These are phyloP conservation scores for Talaromyces stipitatus DNA, from an alignment of 495 filamentous ascomycete species.

Conservation along the genomic window DNA sequence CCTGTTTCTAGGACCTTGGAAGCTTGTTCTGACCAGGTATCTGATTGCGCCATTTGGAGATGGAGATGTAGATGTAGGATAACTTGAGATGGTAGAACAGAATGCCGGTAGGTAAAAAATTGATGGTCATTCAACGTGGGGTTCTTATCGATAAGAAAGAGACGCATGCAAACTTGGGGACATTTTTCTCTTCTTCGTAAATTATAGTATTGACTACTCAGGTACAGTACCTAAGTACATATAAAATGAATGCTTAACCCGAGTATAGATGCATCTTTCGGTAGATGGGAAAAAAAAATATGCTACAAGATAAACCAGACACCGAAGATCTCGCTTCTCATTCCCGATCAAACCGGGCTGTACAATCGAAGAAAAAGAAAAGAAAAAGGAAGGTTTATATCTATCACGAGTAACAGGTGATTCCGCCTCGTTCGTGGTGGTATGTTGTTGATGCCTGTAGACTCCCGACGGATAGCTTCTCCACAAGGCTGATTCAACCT, in stretches of 20 bases:
- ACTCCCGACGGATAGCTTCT: not conserved
- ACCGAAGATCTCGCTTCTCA: not conserved
- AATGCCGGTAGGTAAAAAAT: not conserved
- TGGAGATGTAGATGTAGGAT: too few relatives aligned
- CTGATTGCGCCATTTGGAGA: not conserved
- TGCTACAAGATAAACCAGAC: too few relatives aligned
- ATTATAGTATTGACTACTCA: too few relatives aligned
- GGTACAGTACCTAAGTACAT: too few relatives aligned
- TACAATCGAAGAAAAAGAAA: too few relatives aligned
- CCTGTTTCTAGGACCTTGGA: conserved; percentile 43
- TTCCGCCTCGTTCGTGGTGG: not conserved
- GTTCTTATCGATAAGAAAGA: not conserved
- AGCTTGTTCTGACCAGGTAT: not conserved
- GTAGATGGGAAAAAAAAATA: too few relatives aligned
- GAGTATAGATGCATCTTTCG: too few relatives aligned
- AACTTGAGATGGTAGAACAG: not conserved
- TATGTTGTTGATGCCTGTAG: not conserved
- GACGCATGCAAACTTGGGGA: not conserved
- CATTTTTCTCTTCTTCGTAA: too few relatives aligned
- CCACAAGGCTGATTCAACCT: conserved; percentile 3
- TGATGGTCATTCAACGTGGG: not conserved
- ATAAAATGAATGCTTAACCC: too few relatives aligned
- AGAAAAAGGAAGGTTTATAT: too few relatives aligned
- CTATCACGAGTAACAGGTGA: not conserved
- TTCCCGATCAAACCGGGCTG: not conserved